phyloP scores from a whole-genome alignment of 306 rosid species.

The Prunus mongolica region DNA sequence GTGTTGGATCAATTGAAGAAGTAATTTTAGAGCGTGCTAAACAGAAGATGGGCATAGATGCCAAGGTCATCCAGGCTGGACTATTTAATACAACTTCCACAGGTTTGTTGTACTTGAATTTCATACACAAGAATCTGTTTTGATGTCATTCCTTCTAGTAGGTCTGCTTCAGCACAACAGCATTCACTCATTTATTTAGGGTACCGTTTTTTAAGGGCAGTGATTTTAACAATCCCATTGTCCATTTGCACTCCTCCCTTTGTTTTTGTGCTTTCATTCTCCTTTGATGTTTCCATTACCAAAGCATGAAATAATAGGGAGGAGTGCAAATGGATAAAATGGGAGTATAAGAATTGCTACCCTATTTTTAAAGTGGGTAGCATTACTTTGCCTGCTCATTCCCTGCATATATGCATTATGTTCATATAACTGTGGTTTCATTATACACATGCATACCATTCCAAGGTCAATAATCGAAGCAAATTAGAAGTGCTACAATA shows the following conservation, averaged over 20 bases:
- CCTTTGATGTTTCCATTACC: no score
- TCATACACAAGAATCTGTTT: conserved; percentile 9
- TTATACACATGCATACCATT: neutral
- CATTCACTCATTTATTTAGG: neutral
- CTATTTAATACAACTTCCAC: conserved; percentile 98
- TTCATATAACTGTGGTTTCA: neutral
- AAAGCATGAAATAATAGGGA: no score
- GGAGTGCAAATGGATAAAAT: neutral
- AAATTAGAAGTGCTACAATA: neutral
- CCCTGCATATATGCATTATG: neutral
- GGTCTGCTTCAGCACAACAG: neutral
- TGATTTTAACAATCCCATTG: no score
- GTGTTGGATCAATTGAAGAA: conserved; percentile 98
- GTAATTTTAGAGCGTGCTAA: conserved; percentile 98
- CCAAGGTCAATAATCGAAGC: neutral
- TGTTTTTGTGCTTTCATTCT: no score
- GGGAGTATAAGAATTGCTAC: no score
- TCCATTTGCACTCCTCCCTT: no score
- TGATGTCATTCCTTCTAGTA: neutral
- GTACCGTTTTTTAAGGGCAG: no score
- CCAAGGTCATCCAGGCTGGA: conserved; percentile 99
- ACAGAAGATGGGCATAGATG: conserved; percentile 99
- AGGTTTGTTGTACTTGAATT: conserved; percentile 58
- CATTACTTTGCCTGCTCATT: conserved; percentile 1
- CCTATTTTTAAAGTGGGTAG: no score